Base-by-base conservation (phyloP, 169 alveolate genomes). In the Plasmodium coatneyi region DNA sequence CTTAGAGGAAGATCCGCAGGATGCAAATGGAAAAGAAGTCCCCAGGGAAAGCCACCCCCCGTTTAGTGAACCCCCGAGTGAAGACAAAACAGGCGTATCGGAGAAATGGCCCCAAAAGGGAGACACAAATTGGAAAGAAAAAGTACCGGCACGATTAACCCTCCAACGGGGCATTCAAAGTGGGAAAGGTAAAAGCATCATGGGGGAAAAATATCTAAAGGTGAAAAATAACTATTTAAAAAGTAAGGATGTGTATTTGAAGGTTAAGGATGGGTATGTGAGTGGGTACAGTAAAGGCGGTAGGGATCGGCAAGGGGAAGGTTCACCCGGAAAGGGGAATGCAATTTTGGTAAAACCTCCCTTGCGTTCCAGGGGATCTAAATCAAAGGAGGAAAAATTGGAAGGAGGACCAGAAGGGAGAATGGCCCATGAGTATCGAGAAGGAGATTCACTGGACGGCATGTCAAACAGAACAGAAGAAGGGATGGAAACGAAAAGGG, bases 201-300 rank as follows among this genome's bases (percentile, higher is more conserved):
- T 28, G 32, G 46, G 71, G 46, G 52, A 84, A n/a, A 52, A 74
- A 84, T 66, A 84, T 84, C 60, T 84, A 34, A 84, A 72, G 43
- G 76, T 72, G 66, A 84, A 84, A 74, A 71, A 71, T 34, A 83
- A 66, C 32, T 87, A 79, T 72, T 79, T 87, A 66, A 28, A 41
- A 87, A 78, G 87, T 56, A 87, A 79, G 76, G 93, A 87, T 60
- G 30, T 87, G 5, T 87, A 87, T 80, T 87, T 87, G 70, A 87
- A 87, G 71, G 82, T 60, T 54, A 79, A 60, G 49, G 89, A 87
- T 16, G 78, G 19, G 3, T 32, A 32, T 87, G 36, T 80, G 32
- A 12, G 28, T 49, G 49, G 36, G 4, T 54, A 79, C 22, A 39
- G 46, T 25, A 36, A 60, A 79, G 76, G 16, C 22, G 30, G 34